A percentile compares a stretch with the other conserved stretches of the same genome.
These are phyloP conservation scores for Medicago arabica DNA, from an alignment of 306 rosid genomes.

Conservation along the genomic window DNA sequence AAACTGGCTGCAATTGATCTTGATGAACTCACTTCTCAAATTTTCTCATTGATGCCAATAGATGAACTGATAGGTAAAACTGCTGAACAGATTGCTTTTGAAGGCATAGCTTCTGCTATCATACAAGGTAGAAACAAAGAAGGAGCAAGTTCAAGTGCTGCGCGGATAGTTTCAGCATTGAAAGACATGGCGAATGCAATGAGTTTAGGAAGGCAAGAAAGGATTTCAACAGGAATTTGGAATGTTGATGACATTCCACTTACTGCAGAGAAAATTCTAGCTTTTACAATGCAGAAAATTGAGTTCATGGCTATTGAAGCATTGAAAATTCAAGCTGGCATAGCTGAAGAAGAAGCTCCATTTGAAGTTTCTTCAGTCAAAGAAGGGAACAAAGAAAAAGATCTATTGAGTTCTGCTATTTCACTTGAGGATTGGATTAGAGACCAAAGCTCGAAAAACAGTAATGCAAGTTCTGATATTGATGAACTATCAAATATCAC, in stretches of 20 bases:
- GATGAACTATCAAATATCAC: slow-evolving; percentile 46
- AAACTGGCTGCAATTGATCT: slow-evolving; percentile 66
- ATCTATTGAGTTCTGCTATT: slow-evolving; percentile 57
- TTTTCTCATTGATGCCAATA: slow-evolving; percentile 61
- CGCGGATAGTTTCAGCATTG: slow-evolving; percentile 62
- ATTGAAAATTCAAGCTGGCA: slow-evolving; percentile 77
- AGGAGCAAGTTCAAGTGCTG: slow-evolving; percentile 88
- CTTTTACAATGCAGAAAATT: slow-evolving; percentile 77
- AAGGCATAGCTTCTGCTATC: slow-evolving; percentile 93
- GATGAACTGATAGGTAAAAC: slow-evolving; percentile 88
- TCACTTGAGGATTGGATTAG: slow-evolving; percentile 80
- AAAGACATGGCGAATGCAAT: slow-evolving; percentile 71
- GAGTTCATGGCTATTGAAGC: slow-evolving; percentile 80
- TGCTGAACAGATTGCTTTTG: slow-evolving; percentile 90
- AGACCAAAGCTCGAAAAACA: slow-evolving; percentile 36
- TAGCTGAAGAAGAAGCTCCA: slow-evolving; percentile 90
- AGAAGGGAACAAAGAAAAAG: slow-evolving; percentile 43
- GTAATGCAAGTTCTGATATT: neutral
- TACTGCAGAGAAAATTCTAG: slow-evolving; percentile 67
- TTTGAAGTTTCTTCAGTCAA: slow-evolving; percentile 64
- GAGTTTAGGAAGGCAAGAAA: slow-evolving; percentile 77
- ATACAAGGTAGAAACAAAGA: slow-evolving; percentile 93
- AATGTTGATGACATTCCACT: slow-evolving; percentile 65
- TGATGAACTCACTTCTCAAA: slow-evolving; percentile 66
- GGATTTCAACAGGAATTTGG: slow-evolving; percentile 85